Conservation (phyloP, 176 grass and related monocot genomes). For the Oropetium thomaeum region DNA sequence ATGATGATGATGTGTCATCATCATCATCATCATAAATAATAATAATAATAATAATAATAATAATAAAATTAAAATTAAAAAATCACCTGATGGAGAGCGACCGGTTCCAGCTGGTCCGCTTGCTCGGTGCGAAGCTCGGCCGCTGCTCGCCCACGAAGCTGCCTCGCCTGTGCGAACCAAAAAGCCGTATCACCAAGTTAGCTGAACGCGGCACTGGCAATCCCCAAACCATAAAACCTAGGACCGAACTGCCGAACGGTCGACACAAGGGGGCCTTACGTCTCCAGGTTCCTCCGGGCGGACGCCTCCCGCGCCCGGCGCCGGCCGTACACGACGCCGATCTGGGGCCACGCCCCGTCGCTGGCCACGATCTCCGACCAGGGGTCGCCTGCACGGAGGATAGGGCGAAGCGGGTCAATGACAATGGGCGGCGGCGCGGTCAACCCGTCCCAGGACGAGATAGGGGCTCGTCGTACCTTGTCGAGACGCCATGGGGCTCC, state of each 20-base stretch:
- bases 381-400: slow-evolving; percentile 35
- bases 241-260: background rate
- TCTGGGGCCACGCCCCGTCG: slow-evolving; percentile 35
- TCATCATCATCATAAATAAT: too few relatives aligned
- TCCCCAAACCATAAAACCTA: background rate
- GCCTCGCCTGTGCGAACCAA: slow-evolving; percentile 19
- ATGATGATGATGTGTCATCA: too few relatives aligned
- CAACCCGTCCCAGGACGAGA: background rate
- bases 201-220: background rate
- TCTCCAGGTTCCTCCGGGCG: slow-evolving; percentile 7
- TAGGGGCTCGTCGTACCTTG: slow-evolving; percentile 33
- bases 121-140: slow-evolving; percentile 49
- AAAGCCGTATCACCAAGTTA: slow-evolving; percentile 6
- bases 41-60: too few relatives aligned
- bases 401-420: background rate
- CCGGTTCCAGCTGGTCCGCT: slow-evolving; percentile 79
- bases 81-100: slow-evolving; percentile 90
- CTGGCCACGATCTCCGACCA: slow-evolving; percentile 69
- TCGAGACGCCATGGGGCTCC: slow-evolving; percentile 34
- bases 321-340: slow-evolving; percentile 61
- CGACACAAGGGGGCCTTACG: slow-evolving; percentile 25
- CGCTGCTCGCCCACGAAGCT: slow-evolving; percentile 35
- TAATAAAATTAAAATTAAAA: too few relatives aligned
- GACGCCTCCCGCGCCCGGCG: slow-evolving; percentile 41
- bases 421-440: background rate